These are phyloP conservation scores for Pestalotiopsis sp. DNA, from an alignment of 2,329 filamentous ascomycete genomes.

Conservation along the genomic window DNA sequence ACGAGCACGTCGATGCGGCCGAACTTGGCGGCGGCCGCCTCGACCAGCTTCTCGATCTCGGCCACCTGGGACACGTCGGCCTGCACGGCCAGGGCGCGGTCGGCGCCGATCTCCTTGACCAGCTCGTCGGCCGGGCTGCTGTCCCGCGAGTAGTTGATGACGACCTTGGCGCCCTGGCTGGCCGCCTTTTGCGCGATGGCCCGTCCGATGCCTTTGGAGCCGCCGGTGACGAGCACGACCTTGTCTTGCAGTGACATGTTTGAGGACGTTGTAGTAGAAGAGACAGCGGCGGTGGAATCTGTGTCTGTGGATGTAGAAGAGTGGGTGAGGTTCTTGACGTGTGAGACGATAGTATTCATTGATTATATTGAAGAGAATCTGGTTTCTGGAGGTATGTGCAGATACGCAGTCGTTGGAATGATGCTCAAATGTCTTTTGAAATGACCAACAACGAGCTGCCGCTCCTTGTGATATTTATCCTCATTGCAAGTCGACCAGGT, in stretches of 20 bases:
- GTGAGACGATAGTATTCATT: neutral
- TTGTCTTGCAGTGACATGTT: conserved; percentile 36
- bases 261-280: neutral
- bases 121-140: conserved; percentile 42
- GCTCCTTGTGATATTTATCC: neutral
- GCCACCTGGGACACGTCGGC: conserved; percentile 50
- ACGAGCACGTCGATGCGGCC: conserved; percentile 60
- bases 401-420: neutral
- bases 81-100: conserved; percentile 53
- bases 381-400: neutral
- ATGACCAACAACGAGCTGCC: neutral
- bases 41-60: conserved; percentile 49
- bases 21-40: conserved; percentile 47
- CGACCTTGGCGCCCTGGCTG: conserved; percentile 54
- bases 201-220: conserved; percentile 60
- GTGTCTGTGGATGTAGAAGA: neutral
- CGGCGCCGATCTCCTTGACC: conserved; percentile 49
- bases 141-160: conserved; percentile 58
- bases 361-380: neutral
- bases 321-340: neutral
- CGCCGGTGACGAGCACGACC: conserved; percentile 52
- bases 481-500: neutral
- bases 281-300: neutral
- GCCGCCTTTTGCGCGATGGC: conserved; percentile 59
- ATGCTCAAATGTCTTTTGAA: neutral